phyloP scores from a whole-genome alignment of 495 filamentous ascomycete species.

The Lasiosphaeria ovina region DNA sequence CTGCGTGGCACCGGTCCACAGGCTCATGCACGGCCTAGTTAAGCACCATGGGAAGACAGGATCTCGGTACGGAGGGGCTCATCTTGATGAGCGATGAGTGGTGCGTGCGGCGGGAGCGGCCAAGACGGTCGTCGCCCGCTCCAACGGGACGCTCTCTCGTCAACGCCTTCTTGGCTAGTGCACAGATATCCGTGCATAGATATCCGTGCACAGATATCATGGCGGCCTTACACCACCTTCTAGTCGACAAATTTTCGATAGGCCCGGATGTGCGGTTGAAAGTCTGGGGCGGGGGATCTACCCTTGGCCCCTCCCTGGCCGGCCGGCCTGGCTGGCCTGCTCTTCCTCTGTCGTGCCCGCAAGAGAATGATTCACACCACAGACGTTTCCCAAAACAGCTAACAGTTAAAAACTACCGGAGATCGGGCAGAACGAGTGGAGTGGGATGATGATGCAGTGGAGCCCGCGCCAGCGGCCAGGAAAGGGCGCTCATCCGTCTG shows the following conservation, averaged over 20 bases:
- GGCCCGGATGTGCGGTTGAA: slow-evolving; percentile 1
- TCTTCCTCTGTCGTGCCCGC: too few relatives aligned
- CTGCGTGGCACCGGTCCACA: background rate
- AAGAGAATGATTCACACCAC: too few relatives aligned
- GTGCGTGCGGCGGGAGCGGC: background rate
- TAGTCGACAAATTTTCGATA: background rate
- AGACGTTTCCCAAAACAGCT: too few relatives aligned
- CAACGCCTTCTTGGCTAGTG: too few relatives aligned
- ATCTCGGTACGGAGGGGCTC: background rate
- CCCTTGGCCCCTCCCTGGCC: background rate
- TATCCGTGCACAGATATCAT: too few relatives aligned
- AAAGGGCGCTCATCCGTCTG: too few relatives aligned
- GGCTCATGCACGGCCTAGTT: background rate
- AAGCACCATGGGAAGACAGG: background rate
- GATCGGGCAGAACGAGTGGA: too few relatives aligned
- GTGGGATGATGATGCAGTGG: too few relatives aligned
- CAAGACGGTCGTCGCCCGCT: background rate
- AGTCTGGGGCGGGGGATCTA: background rate
- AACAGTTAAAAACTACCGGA: too few relatives aligned
- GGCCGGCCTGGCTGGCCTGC: background rate
- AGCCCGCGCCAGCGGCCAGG: too few relatives aligned
- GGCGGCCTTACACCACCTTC: background rate
- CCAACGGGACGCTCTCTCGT: background rate
- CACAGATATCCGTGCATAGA: too few relatives aligned
- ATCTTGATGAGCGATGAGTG: background rate